Evolutionary conservation across 2,329 filamentous ascomycete species (phyloP), one percentile per base, ranked within the genome.

Genomic region (Ceratocystis albifundus): DNA sequence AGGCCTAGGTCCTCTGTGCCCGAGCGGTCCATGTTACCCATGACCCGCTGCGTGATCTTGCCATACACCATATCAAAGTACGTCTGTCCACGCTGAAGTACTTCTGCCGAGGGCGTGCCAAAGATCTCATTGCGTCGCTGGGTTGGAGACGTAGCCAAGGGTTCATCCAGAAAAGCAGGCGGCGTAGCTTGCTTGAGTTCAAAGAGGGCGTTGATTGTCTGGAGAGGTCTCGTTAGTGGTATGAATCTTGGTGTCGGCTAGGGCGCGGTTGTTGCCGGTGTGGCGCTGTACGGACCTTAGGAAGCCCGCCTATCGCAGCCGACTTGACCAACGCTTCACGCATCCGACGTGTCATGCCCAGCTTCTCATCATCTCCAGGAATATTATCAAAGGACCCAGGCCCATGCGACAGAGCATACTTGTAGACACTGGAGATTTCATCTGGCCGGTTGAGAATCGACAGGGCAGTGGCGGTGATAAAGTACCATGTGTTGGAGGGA

Each of bases 31-130:
- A 82, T 77, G 64, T 79, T 76, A 0, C 74, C 72, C 76, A 80
- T 80, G 64, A 81, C 75, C 10, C 78, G 73, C 68, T 72, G 73
- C 6, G 77, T 73, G n/a, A 82, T 74, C 68, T 80, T 80, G 69
- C 79, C 80, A 70, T 82, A 82, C 28, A 81, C 71, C 25, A 71
- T 73, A 65, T 80, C 74, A 70, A 81, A 83, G 72, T 81, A 81
- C 20, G 30, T 67, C 63, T 76, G 74, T 2, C 80, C 80, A 12
- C 79, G 76, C 20, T 74, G 69, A 12, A 81, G 71, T 20, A 81
- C 73, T 17, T 74, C 67, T 0, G 72, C 68, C 0, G 72, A 62
- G 0, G 76, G 73, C 7, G 73, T 71, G 48, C 74, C 70, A 67
- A 76, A 75, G 17, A 80, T 67, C 63, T 82, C 78, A 17, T 64